Base-by-base conservation (phyloP, 2,329 filamentous ascomycete genomes). In the Grosmannia serpens region DNA sequence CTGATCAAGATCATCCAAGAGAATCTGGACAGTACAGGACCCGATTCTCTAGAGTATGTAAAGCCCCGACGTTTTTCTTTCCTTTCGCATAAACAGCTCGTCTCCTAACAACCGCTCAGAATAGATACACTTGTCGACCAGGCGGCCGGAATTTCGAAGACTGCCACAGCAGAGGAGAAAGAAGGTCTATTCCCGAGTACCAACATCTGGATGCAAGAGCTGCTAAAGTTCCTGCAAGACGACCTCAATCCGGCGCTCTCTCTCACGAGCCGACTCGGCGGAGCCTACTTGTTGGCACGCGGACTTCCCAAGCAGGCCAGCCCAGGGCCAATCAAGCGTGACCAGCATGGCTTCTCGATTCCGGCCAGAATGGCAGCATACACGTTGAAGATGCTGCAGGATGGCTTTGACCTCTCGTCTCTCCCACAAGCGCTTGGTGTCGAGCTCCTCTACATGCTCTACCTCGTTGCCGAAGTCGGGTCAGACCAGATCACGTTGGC, bases 341-440 rank as follows among this genome's bases (percentile, higher is more conserved):
- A 96, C 67, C 74, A 79, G 4, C 80, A 82, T 62, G 88, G 88
- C 0, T 82, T 85, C 35, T 89, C 89, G 2, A 76, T 88, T 57
- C 83, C 89, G 1, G 81, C 89, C 17, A 80, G 92, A 58, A 88
- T 95, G 74, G 83, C 86, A 1, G 76, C 86, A 54, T 96, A 91
- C 68, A 80, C 83, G 0, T 75, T 77, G 7, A 78, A 78, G 54
- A 68, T 94, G 0, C 67, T 91, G 0, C 66, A 70, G 8, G 68
- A 70, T 3, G 71, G 73, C 0, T 64, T 78, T 11, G 64, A 73
- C 2, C 58, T 78, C 1, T 64, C 71, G 0, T 64, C 69, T 0
- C 61, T 82, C 0, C 73, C 78, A 0, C 65, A 67, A 2, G 66
- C 72, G 2, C 71, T 73, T 24, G 75, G 77, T 56, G 69, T 77